These are phyloP conservation scores for Trichoderma sp. DNA, from an alignment of 2,329 filamentous ascomycete species.

Conservation along the genomic window DNA sequence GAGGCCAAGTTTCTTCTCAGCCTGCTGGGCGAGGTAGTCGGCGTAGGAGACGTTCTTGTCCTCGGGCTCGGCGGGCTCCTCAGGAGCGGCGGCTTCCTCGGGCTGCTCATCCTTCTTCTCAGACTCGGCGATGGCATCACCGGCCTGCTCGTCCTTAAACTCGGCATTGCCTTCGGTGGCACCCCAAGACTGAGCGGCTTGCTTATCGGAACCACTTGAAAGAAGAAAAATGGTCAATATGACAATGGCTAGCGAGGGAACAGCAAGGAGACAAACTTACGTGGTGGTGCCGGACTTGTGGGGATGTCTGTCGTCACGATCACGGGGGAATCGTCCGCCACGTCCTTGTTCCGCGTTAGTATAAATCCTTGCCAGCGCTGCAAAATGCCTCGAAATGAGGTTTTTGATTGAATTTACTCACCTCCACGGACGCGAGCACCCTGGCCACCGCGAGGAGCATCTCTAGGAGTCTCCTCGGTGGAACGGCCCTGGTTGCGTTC, in stretches of 20 bases:
- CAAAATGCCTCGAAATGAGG: not conserved
- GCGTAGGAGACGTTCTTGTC: slow-evolving; percentile 88
- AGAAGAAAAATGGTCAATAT: slow-evolving; percentile 26
- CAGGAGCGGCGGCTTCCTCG: slow-evolving; percentile 45
- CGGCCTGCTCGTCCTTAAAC: slow-evolving; percentile 87
- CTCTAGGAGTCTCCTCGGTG: slow-evolving; percentile 63
- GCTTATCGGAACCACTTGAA: slow-evolving; percentile 74
- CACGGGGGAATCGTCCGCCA: slow-evolving; percentile 51
- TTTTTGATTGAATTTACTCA: slow-evolving; percentile 31
- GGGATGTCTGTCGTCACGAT: slow-evolving; percentile 56
- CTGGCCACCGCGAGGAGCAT: slow-evolving; percentile 58
- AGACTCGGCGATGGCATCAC: slow-evolving; percentile 79
- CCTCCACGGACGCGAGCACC: slow-evolving; percentile 61
- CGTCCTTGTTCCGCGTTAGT: slow-evolving; percentile 42
- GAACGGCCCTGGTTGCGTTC: slow-evolving; percentile 78
- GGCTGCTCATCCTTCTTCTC: slow-evolving; percentile 70
- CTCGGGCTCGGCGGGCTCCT: slow-evolving; percentile 61
- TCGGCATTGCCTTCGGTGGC: slow-evolving; percentile 76
- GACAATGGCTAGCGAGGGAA: not conserved
- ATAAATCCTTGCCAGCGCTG: not conserved
- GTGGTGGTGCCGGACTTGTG: slow-evolving; percentile 40
- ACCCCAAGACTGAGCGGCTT: slow-evolving; percentile 87
- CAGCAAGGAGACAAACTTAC: slow-evolving; percentile 38
- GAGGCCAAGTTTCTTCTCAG: slow-evolving; percentile 73
- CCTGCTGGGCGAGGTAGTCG: slow-evolving; percentile 74